Evolutionary conservation across 805 yeast species (phyloP), one percentile per base, ranked within the genome.

Genomic region (Starmera pachycereana): DNA sequence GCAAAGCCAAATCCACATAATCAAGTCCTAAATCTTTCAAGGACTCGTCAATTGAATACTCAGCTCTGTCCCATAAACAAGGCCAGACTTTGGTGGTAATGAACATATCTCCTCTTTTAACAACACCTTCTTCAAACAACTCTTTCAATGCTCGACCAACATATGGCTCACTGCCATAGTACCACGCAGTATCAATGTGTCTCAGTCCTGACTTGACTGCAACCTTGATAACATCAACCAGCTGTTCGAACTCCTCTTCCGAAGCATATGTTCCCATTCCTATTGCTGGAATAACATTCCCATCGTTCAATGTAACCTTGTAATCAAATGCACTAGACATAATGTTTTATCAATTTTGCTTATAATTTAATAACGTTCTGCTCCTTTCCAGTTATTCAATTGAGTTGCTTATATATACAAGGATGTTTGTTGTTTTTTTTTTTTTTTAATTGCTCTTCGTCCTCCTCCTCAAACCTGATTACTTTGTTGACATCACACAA

Each of bases 1-100:
- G 74, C 48, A 87, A 69, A 51, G 76, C 72, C 47, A 86, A 63
- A 54, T 86, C 95, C 37, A 83, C 79, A 53, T 86, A 85, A 37
- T 81, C 94, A 39, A 83, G 52, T 0, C 76, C 77, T 44, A 85
- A 65, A 44, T 73, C 73, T 44, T 66, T 50, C 50, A 86, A 65
- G 3, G 89, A 79, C 33, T 61, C 63, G 19, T 74, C 68, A 35
- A 85, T 60, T 1, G 81, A 80, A 31, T 56, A 61, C 38, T 61
- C 75, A 7, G 74, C 78, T 14, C 58, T 56, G 44, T 66, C 56
- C 63, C 76, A 78, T 42, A 68, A 59, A n/a, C 70, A 60, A 41
- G 73, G 70, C 79, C 82, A 76, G 41, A 83, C 74, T 56, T 84
- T 84, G 37, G 89, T 81, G 40, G 89, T 81, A 49, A 84, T 65